Evolutionary conservation across 1,284 basidiomycete species (phyloP).

Genomic region (Mycena citricolor): DNA sequence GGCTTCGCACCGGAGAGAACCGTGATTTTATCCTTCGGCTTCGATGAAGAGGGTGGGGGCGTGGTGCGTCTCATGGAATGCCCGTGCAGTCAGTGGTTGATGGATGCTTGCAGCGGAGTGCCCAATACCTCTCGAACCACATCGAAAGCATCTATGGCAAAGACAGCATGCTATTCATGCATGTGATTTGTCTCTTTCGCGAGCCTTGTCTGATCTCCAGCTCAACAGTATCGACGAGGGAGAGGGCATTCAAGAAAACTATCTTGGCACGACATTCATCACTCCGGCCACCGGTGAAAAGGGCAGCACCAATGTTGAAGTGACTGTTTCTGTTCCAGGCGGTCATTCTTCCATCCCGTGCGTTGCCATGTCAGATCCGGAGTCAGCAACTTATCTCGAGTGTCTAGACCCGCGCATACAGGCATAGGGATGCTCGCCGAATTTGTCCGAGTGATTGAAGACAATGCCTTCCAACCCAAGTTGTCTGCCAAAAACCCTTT

Average conservation of each 20-base stretch:
- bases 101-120: slow-evolving; percentile 7
- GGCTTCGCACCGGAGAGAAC: slow-evolving; percentile 9
- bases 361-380: too few relatives aligned
- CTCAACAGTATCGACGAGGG: slow-evolving; percentile 15
- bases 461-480: not conserved
- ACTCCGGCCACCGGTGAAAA: slow-evolving; percentile 9
- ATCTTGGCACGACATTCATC: slow-evolving; percentile 9
- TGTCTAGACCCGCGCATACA: slow-evolving; percentile 11
- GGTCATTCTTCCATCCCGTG: slow-evolving; percentile 16
- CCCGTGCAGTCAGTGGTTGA: not conserved
- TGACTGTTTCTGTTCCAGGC: slow-evolving; percentile 10
- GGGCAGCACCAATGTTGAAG: slow-evolving; percentile 10
- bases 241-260: slow-evolving; percentile 10
- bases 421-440: slow-evolving; percentile 14
- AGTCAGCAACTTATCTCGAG: slow-evolving; percentile 29
- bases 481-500: slow-evolving; percentile 12
- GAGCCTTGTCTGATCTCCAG: not conserved
- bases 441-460: slow-evolving; percentile 12
- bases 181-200: not conserved
- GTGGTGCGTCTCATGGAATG: slow-evolving; percentile 3
- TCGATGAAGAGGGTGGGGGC: slow-evolving; percentile 15
- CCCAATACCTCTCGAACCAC: slow-evolving; percentile 2
- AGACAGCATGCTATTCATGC: slow-evolving; percentile 12
- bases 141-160: slow-evolving; percentile 13
- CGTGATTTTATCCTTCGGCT: slow-evolving; percentile 10